Evolutionary conservation across 768 basidiomycete species (phyloP), one percentile per base, ranked within the genome.

Genomic region (Calocybe gangraenosa): DNA sequence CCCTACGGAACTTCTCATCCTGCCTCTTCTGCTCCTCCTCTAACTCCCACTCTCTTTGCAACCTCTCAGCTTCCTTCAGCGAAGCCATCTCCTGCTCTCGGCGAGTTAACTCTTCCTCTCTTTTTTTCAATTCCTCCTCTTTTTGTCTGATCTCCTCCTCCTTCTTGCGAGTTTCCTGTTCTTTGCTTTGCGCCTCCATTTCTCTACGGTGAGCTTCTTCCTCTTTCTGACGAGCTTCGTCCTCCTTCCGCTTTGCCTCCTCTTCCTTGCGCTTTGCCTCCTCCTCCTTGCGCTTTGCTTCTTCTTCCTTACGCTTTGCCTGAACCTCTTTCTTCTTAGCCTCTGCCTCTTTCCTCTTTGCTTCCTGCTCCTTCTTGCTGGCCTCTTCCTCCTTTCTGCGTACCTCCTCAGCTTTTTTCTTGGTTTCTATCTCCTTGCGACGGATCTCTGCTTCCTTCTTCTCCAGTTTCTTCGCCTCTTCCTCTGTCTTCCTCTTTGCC

Each of bases 121-220:
- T 56, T 36, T 62, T 60, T 47, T 48, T 57, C 7, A 65, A 50
- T 47, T 70, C 69, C 32, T 69, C 67, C 46, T 72, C 69, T 2
- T 64, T 59, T 9, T 52, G 50, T 8, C 51, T 50, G n/a, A 68
- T 49, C 37, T 65, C 66, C 33, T 63, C 60, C 37, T 62, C 57
- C 41, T 54, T 42, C 49, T 48, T 51, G 37, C 47, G 52, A 25
- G 49, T 52, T 20, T 58, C 61, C 21, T 60, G 62, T 44, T 65
- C 63, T 25, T 61, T 58, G 9, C 49, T 54, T 14, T 49, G 48
- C 3, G 59, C 59, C 33, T 65, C 62, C 30, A 57, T 57, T 39
- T 66, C 61, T 40, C 58, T 52, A 47, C 49, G 15, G 49, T 21
- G 44, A 21, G 55, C 58, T 36, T 59, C 55, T 40, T 53, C 25